Evolutionary conservation across 352 stramenopile species (phyloP), one percentile per base, ranked within the genome.

Genomic region (Elongisporangium undulatum): DNA sequence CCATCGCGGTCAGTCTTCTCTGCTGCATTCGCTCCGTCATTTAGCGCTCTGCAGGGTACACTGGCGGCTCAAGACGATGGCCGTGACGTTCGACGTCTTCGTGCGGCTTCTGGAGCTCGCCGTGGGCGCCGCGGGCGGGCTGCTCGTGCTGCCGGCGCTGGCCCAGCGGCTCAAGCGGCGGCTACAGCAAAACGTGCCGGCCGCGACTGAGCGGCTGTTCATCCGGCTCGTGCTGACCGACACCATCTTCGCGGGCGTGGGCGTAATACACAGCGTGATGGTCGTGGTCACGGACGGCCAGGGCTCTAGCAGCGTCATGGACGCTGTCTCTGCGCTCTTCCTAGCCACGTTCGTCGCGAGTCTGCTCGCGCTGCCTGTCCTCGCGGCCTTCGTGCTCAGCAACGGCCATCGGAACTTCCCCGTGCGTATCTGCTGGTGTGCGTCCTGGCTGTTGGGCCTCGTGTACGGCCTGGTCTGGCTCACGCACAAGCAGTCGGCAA

Each of bases 201-300:
- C 34, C 6, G 50, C 34, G 13, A 10, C 19, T 5, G 49, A 64
- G 21, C 39, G 53, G 41, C 67, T 89, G 34, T 87, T 78, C 58
- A 80, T 79, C 59, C 79, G 70, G 21, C 68, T 84, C 45, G 62
- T 84, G 8, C 74, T 87, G 55, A 77, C 75, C 9, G 79, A 89
- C 68, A 79, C 72, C 69, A 59, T 85, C 20, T 82, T 89, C 55
- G 70, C 71, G 4, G 66, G 69, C 29, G 62, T 71, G n/a, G 77
- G 77, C 3, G 73, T 82, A 52, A 58, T 75, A 10, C 66, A 67
- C 17, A 79, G 72, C 38, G 61, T 84, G 13, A 57, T 78, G 26
- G 74, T 71, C 45, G 68, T 82, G 17, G 75, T 59, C n/a, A 45
- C 77, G 19, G 66, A 74, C 48, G 69, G 69, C 29, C 1, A 41